Conservation (phyloP, 2,329 filamentous ascomycete genomes). For the Ramichloridium luteum region DNA sequence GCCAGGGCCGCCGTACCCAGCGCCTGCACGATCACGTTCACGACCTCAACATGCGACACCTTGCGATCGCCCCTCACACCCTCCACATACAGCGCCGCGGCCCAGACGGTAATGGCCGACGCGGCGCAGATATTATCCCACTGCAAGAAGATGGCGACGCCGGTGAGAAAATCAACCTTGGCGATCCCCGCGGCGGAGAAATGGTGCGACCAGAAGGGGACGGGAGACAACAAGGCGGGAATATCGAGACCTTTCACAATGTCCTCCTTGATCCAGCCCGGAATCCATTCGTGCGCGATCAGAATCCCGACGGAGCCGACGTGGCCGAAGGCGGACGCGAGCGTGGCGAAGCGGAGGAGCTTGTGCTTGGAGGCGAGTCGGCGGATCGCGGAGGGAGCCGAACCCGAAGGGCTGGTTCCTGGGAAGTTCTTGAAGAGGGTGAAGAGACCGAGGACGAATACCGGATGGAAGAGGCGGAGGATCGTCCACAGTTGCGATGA, state of each 20-base stretch:
- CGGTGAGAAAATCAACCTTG: conserved; percentile 9
- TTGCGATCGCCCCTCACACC: no score
- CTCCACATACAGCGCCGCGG: conserved; percentile 10
- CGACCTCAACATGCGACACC: no score
- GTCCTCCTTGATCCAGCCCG: conserved; percentile 10
- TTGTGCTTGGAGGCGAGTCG: conserved; percentile 3
- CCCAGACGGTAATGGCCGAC: conserved; percentile 13
- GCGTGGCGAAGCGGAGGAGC: conserved; percentile 14
- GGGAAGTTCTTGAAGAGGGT: conserved; percentile 4
- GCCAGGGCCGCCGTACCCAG: conserved; percentile 9
- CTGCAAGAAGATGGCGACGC: conserved; percentile 14
- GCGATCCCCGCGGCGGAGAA: background rate
- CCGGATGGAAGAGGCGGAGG: conserved; percentile 13
- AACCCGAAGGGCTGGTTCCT: background rate
- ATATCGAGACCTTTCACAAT: conserved; percentile 8
- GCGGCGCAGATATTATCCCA: conserved; percentile 14
- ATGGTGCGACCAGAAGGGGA: conserved; percentile 11
- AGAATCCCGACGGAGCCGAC: conserved; percentile 10
- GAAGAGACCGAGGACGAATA: conserved; percentile 9
- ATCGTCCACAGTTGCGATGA: conserved; percentile 16
- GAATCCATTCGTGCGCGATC: conserved; percentile 6
- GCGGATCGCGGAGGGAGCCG: background rate
- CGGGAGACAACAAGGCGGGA: conserved; percentile 8
- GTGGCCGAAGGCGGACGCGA: conserved; percentile 14
- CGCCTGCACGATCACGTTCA: conserved; percentile 8